Conservation (phyloP, 352 stramenopile genomes). For the Globisporangium orthogonon region DNA sequence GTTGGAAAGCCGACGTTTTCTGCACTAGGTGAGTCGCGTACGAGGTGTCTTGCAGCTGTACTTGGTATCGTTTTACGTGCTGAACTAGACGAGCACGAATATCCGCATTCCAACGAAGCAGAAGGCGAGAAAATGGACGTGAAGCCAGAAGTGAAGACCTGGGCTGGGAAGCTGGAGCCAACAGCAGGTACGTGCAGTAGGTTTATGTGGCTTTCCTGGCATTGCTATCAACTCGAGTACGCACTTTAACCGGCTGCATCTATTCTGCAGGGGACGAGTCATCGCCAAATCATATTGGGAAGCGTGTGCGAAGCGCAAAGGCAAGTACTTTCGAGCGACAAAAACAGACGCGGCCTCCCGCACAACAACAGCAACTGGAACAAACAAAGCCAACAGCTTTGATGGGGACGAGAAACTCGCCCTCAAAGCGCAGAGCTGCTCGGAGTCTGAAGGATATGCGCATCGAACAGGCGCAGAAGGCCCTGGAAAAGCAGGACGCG, state of each 20-base stretch:
- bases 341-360: neutral
- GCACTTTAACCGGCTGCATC: neutral
- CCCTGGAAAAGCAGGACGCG: constrained; percentile 1
- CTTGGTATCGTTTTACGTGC: neutral
- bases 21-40: neutral
- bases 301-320: neutral
- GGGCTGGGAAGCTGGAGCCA: neutral
- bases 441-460: constrained; percentile 11
- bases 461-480: constrained; percentile 14
- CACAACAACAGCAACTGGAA: neutral
- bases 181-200: neutral
- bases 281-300: neutral
- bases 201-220: neutral
- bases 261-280: neutral
- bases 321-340: neutral
- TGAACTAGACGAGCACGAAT: neutral
- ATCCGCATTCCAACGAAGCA: no score
- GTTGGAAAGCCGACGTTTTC: neutral
- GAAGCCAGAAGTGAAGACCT: no score
- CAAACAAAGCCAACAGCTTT: neutral
- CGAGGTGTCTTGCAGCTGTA: neutral
- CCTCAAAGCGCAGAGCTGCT: constrained; percentile 2
- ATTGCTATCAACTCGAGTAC: neutral
- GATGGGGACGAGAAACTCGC: neutral
- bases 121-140: neutral